Conservation (phyloP, 2,329 filamentous ascomycete species). For the Pestalotiopsis sp. region DNA sequence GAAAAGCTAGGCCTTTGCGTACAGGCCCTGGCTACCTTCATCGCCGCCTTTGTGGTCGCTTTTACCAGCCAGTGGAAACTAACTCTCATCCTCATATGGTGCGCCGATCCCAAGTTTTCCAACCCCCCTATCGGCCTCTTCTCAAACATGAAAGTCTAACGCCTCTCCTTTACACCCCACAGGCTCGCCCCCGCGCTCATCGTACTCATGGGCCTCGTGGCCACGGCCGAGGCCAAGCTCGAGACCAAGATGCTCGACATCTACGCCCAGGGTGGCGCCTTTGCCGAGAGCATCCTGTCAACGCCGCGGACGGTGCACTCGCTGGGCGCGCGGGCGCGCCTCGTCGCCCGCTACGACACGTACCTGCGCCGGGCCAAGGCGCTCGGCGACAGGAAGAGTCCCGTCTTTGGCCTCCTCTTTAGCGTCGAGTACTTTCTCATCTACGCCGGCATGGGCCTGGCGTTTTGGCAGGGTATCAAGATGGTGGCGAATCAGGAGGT, state of each 20-base stretch:
- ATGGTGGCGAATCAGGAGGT: constrained; percentile 28
- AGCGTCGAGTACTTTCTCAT: constrained; percentile 42
- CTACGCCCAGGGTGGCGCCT: constrained; percentile 35
- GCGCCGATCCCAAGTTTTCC: background rate
- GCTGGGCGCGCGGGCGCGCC: constrained; percentile 41
- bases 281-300: constrained; percentile 39
- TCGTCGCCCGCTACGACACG: constrained; percentile 41
- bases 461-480: constrained; percentile 48
- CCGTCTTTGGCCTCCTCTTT: constrained; percentile 41
- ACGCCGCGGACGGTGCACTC: constrained; percentile 45
- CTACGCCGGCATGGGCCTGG: constrained; percentile 44
- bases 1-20: constrained; percentile 44
- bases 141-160: background rate
- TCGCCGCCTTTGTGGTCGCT: constrained; percentile 41
- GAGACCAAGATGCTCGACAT: constrained; percentile 36
- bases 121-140: background rate
- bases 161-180: background rate
- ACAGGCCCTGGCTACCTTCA: constrained; percentile 40
- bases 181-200: constrained; percentile 15
- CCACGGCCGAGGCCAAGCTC: constrained; percentile 17
- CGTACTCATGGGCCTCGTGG: constrained; percentile 6
- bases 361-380: constrained; percentile 39
- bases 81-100: constrained; percentile 37
- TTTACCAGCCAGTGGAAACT: constrained; percentile 46
- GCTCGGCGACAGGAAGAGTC: constrained; percentile 40